Base-by-base conservation (phyloP, 1,284 basidiomycete species). In the Heterobasidion annosum region DNA sequence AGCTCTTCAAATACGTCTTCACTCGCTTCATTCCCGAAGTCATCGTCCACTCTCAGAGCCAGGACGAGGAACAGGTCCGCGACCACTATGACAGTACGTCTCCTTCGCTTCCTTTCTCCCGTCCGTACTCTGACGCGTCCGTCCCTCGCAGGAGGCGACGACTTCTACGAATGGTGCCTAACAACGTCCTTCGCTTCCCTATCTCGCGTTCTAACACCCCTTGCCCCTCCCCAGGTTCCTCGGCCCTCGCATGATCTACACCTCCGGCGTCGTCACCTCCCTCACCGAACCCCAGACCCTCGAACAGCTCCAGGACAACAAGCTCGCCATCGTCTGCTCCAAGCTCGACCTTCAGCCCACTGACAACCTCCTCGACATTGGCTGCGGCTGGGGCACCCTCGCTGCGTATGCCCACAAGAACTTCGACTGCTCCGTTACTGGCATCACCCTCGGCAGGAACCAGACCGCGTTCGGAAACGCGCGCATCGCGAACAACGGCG, bases 221-320 rank as follows among this genome's bases (percentile, higher is more conserved):
- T 25, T 19, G 18, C 2, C 48, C 2, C 32, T 13, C 15, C 51
- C 34, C 48, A 86, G 85, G 88, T 97, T 96, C 83, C 80, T 97
- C 52, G 93, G 93, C 9, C 91, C 92, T 3, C 89, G 93, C 59
- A 97, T 97, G 93, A 85, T 99, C 66, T 99, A 99, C 73, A 99
- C 96, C 7, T 93, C 90, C 15, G 96, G 96, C 60, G 79, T 99
- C 57, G 83, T 98, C 59, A 75, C 78, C 34, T 86, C 91, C 68
- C 73, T 90, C 54, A 81, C 82, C 45, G 78, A 88, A 63, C 60
- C 60, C 8, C 91, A 98, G 72, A 87, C 92, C 13, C 82, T 99
- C 54, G 97, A 99, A 69, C 82, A 96, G 65, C 82, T 99, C 42
- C 97, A 99, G 76, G 96, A 99, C 73, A 99, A 99, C 82, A 99